These are phyloP conservation scores for Hypoxylon sp. DNA, from an alignment of 2,329 filamentous ascomycete species.

Conservation along the genomic window DNA sequence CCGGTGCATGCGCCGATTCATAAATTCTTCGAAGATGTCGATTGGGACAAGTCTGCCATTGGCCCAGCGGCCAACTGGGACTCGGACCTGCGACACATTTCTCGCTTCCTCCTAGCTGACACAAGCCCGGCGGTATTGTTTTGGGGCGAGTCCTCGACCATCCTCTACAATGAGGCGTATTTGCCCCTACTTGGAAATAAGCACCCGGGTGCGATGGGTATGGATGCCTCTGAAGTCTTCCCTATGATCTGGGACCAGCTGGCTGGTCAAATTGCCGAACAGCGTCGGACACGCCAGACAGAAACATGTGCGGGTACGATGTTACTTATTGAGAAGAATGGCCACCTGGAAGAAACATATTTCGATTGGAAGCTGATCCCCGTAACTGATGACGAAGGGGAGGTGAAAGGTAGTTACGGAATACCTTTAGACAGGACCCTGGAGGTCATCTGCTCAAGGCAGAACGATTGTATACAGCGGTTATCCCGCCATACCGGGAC, in stretches of 20 bases:
- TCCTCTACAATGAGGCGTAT: slow-evolving; percentile 58
- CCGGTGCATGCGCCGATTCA: slow-evolving; percentile 17
- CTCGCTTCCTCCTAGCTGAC: slow-evolving; percentile 56
- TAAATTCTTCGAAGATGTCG: slow-evolving; percentile 45
- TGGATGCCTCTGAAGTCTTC: slow-evolving; percentile 58
- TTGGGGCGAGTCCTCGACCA: slow-evolving; percentile 53
- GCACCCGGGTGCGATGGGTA: slow-evolving; percentile 56
- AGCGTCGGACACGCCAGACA: slow-evolving; percentile 48
- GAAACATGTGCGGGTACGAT: slow-evolving; percentile 48
- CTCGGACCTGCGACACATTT: slow-evolving; percentile 57
- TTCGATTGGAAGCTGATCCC: slow-evolving; percentile 62
- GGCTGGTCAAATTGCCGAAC: slow-evolving; percentile 49
- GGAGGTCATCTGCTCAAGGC: slow-evolving; percentile 55
- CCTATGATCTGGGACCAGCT: slow-evolving; percentile 55
- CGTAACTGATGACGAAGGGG: slow-evolving; percentile 57
- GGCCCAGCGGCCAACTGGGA: slow-evolving; percentile 60
- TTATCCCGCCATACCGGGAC: slow-evolving; percentile 54
- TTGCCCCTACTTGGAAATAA: slow-evolving; percentile 52
- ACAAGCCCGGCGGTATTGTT: slow-evolving; percentile 55
- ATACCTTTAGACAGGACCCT: slow-evolving; percentile 51
- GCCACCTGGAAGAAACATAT: slow-evolving; percentile 58
- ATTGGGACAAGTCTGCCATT: slow-evolving; percentile 60
- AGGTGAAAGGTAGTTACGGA: slow-evolving; percentile 51
- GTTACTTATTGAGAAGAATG: slow-evolving; percentile 54
- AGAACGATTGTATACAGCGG: slow-evolving; percentile 58